phyloP scores from a whole-genome alignment of 352 stramenopile genomes.

The Pythium vanterpoolii region DNA sequence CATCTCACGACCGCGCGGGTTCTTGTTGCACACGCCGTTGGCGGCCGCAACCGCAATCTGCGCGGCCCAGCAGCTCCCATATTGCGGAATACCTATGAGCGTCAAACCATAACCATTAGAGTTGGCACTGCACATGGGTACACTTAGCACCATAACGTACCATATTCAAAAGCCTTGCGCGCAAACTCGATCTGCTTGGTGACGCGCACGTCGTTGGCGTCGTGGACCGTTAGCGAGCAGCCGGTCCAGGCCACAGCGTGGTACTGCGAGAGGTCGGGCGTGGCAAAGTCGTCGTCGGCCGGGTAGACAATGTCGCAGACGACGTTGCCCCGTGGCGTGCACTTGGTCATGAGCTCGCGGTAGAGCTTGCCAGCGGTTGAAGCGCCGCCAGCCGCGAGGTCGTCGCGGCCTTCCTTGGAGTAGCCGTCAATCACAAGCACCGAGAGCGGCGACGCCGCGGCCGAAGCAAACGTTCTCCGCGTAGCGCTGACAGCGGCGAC shows the following conservation, averaged over 20 bases:
- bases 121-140: neutral
- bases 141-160: constrained; percentile 17
- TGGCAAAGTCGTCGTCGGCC: constrained; percentile 59
- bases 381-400: constrained; percentile 62
- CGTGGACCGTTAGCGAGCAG: constrained; percentile 71
- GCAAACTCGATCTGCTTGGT: constrained; percentile 73
- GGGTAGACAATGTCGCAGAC: constrained; percentile 65
- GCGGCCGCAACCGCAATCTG: constrained; percentile 74
- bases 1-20: constrained; percentile 72
- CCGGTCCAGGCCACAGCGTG: constrained; percentile 77
- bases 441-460: constrained; percentile 34
- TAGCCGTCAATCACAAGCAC: constrained; percentile 81
- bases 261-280: constrained; percentile 63
- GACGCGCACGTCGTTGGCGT: constrained; percentile 52
- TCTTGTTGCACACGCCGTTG: constrained; percentile 56
- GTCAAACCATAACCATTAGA: neutral
- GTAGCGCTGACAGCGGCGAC: neutral
- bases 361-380: constrained; percentile 74
- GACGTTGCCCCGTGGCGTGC: constrained; percentile 44
- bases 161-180: constrained; percentile 60
- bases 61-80: constrained; percentile 77
- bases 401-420: constrained; percentile 56
- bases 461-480: constrained; percentile 9
- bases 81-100: constrained; percentile 57
- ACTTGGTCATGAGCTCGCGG: constrained; percentile 55